These are phyloP conservation scores for Schwanniomyces pseudopolymorphus DNA, from an alignment of 805 yeast genomes.

Conservation along the genomic window DNA sequence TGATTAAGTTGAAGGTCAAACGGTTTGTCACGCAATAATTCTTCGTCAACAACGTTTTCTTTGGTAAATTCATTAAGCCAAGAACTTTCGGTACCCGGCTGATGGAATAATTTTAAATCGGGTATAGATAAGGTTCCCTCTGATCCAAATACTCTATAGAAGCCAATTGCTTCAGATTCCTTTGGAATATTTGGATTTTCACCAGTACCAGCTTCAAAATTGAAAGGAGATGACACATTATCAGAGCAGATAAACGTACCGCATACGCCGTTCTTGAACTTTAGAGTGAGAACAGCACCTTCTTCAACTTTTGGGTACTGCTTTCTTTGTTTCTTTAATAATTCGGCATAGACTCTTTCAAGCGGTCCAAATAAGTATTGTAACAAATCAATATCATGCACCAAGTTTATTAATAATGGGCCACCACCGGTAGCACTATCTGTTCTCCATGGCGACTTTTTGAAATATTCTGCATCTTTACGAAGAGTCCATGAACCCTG, in stretches of 20 bases:
- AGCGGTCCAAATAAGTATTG: slow-evolving; percentile 40
- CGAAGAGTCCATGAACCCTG: slow-evolving; percentile 41
- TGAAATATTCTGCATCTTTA: slow-evolving; percentile 35
- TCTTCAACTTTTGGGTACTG: slow-evolving; percentile 33
- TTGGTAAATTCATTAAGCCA: slow-evolving; percentile 25
- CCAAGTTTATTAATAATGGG: slow-evolving; percentile 34
- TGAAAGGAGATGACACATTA: slow-evolving; percentile 37
- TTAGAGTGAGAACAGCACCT: slow-evolving; percentile 35
- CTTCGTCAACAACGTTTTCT: slow-evolving; percentile 12
- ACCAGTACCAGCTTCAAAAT: slow-evolving; percentile 39
- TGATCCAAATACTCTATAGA: slow-evolving; percentile 39
- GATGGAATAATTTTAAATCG: slow-evolving; percentile 34
- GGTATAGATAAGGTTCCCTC: slow-evolving; percentile 39
- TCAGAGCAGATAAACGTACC: slow-evolving; percentile 41
- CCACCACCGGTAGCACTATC: slow-evolving; percentile 32
- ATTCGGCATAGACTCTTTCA: slow-evolving; percentile 35
- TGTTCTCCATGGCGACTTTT: slow-evolving; percentile 33
- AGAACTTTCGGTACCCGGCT: slow-evolving; percentile 13
- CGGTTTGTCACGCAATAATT: slow-evolving; percentile 19
- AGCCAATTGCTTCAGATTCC: slow-evolving; percentile 27
- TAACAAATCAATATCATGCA: slow-evolving; percentile 39
- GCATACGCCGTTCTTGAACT: slow-evolving; percentile 29
- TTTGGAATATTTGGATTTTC: slow-evolving; percentile 38
- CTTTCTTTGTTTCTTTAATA: slow-evolving; percentile 27
- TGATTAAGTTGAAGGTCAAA: slow-evolving; percentile 39